Base-by-base conservation (phyloP, 768 basidiomycete species). In the Suillus hirtellus region DNA sequence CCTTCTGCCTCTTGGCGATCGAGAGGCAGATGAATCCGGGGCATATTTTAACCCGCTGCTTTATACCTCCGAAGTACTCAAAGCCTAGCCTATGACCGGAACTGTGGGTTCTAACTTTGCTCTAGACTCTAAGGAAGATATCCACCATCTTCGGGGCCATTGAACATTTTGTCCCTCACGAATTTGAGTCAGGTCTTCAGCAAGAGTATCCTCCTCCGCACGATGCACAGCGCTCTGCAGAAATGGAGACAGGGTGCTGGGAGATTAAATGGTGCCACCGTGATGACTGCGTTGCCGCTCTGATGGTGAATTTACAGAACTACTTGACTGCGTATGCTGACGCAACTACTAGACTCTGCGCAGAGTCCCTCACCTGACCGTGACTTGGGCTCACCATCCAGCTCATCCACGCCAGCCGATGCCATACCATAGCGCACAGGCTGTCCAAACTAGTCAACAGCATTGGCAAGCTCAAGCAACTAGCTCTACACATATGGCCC, bases 181-280 rank as follows among this genome's bases (percentile, higher is more conserved):
- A 59, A 3, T 60, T 69, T 21, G 68, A 65, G 55, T 60, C 50
- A 8, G 74, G 70, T 17, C 58, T 67, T 42, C 66, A 58, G 10
- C 71, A 74, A 62, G 58, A 55, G 44, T 67, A 71, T 65, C 84
- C 86, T 10, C 67, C 67, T 47, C 87, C 88, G 4, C 91, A 93
- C 67, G 75, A 86, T 68, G 80, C 77, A 3, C 81, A 82, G 34
- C 86, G 87, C 47, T 80, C 80, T 40, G 49, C 80, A 6, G 68
- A 69, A 12, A 92, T 91, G 90, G 84, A 86, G 60, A 65, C 68
- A 1, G 74, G 80, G 5, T 87, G 88, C 63, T 93, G 89, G 86
- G 89, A 89, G 69, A 80, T 92, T 46, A 94, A 93, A 70, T 94
- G 89, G 89, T 79, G 82, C 34, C 85, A 90, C 72, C 82, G 92